Percentiles rank a stretch among this genome's conserved stretches.
These are phyloP conservation scores for Barnettozyma hawaiiensis DNA, from an alignment of 1,139 yeast species.

Conservation along the genomic window DNA sequence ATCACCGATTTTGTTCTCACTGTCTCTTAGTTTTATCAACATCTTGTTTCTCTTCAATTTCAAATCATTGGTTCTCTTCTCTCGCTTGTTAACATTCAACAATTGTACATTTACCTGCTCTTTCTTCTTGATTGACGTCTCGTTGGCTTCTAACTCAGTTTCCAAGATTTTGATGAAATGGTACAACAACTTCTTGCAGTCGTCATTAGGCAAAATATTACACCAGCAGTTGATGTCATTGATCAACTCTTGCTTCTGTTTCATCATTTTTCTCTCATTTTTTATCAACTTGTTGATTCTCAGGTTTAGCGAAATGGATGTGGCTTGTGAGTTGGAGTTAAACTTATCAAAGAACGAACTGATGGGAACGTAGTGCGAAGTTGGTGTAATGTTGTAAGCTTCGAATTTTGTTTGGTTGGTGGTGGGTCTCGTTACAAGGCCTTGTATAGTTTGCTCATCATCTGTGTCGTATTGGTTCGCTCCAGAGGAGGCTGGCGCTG, in stretches of 20 bases:
- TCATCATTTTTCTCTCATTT: slow-evolving; percentile 32
- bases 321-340: slow-evolving; percentile 15
- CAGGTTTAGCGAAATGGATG: slow-evolving; percentile 21
- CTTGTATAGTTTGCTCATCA: slow-evolving; percentile 12
- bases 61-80: slow-evolving; percentile 39
- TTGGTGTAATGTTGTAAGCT: slow-evolving; percentile 1
- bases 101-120: slow-evolving; percentile 40
- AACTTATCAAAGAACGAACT: slow-evolving; percentile 21
- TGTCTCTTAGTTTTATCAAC: slow-evolving; percentile 34
- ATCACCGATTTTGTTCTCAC: slow-evolving; percentile 43
- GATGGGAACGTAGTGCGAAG: slow-evolving; percentile 11
- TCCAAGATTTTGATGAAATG: slow-evolving; percentile 38
- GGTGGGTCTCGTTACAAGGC: slow-evolving; percentile 16
- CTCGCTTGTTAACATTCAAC: slow-evolving; percentile 45
- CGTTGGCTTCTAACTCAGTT: slow-evolving; percentile 33
- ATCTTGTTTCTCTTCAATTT: slow-evolving; percentile 33
- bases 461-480: slow-evolving; percentile 12
- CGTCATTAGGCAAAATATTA: slow-evolving; percentile 35
- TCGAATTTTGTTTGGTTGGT: slow-evolving; percentile 5
- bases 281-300: slow-evolving; percentile 34
- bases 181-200: slow-evolving; percentile 35
- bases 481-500: slow-evolving; percentile 9
- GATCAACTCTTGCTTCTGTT: slow-evolving; percentile 34
- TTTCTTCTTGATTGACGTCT: slow-evolving; percentile 34
- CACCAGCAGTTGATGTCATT: slow-evolving; percentile 41